Evolutionary conservation across 139 green algal species (phyloP).

Genomic region (Chlamydomonas incerta): DNA sequence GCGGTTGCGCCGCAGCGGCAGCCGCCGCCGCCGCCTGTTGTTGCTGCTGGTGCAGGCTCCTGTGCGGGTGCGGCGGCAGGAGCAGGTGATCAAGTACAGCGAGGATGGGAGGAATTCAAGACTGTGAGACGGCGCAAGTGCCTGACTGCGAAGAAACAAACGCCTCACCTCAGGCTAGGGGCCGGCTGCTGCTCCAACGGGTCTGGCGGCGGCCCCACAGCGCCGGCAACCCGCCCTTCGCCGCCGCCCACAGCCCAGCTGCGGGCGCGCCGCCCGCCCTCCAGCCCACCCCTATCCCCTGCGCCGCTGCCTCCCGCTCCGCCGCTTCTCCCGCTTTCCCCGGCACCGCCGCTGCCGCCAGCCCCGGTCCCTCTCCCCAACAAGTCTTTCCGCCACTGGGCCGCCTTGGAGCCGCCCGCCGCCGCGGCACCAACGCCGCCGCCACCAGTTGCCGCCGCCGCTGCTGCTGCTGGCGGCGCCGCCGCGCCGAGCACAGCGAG

Average conservation of each 20-base stretch:
- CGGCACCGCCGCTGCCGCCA: neutral
- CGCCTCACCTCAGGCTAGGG: neutral
- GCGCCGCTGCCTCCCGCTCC: neutral
- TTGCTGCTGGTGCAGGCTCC: conserved; percentile 22
- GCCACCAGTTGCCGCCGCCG: neutral
- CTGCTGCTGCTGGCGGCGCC: neutral
- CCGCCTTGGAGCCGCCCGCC: neutral
- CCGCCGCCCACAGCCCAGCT: neutral
- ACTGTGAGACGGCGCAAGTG: too few species aligned
- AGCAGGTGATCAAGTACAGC: neutral
- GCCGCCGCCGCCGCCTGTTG: neutral
- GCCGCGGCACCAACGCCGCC: neutral
- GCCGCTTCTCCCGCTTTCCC: neutral
- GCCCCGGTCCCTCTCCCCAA: neutral
- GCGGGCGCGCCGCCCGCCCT: neutral
- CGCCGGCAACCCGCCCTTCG: neutral
- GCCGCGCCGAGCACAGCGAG: neutral
- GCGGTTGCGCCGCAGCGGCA: neutral
- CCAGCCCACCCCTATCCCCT: neutral
- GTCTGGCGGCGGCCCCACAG: neutral
- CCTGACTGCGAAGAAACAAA: too few species aligned
- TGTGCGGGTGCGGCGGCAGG: neutral
- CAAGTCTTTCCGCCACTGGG: conserved; percentile 23
- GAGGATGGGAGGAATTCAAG: neutral
- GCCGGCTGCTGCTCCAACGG: neutral